Evolutionary conservation across 352 stramenopile species (phyloP), one percentile per base, ranked within the genome.

Genomic region (Pythium plurisporium): DNA sequence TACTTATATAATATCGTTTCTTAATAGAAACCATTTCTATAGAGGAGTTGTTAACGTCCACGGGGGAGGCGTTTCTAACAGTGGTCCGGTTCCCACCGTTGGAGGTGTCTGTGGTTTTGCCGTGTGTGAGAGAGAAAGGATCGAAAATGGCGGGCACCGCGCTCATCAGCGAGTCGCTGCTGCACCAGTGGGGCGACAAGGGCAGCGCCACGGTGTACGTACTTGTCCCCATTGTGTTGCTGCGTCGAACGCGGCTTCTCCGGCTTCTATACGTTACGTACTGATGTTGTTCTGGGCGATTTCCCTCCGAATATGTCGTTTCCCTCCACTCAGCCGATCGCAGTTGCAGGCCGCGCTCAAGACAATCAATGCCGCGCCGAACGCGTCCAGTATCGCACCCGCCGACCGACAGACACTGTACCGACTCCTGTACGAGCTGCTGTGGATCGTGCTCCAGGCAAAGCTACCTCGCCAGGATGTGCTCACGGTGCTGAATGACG

Each of bases 391-490:
- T n/a, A 57, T 59, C 38, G 42, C 26, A 15, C 47, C 59, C 9
- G 23, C 33, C 17, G 60, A 67, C 17, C 40, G 59, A 0, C 50
- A 53, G 40, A 56, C 55, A 42, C 67, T 91, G 8, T 76, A 84
- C 38, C 73, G 76, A 4, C 57, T 91, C 49, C 70, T 91, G 40
- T 90, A 93, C 47, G 83, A 93, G 59, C 79, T 93, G 42, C 58
- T 93, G 31, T 88, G 79, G 76, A 65, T 84, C 55, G 83, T 85
- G 3, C 59, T 89, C n/a, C 68, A 87, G 30, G 67, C 70, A 29
- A 90, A 90, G 51, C 65, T 90, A 25, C 70, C 74, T 15, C 78
- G 80, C 10, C 82, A 88, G n/a, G 79, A 92, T 36, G 69, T 88
- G 46, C 55, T 92, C 26, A 73, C 64, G 23, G 53, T 93, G 34